A percentile compares a stretch with the other conserved stretches of the same genome.
phyloP scores from a whole-genome alignment of 148 eudicot species.

The Diospyros lotus region DNA sequence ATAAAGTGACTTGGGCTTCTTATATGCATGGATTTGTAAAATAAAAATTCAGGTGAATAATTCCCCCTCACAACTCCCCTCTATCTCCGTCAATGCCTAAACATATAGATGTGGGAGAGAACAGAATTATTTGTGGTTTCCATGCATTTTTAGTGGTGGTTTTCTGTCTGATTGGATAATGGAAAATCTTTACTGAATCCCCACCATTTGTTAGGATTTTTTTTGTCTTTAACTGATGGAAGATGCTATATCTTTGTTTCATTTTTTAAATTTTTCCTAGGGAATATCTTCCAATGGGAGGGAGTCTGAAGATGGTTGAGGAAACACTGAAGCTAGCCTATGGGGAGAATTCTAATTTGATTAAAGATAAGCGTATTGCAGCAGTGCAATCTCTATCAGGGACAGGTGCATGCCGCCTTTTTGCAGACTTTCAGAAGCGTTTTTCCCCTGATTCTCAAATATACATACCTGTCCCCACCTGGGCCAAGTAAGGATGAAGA shows the following conservation, averaged over 20 bases:
- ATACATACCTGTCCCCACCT: conserved; percentile 90
- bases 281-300: conserved; percentile 99
- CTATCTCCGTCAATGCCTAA: too few relatives aligned
- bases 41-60: too few relatives aligned
- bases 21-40: too few relatives aligned
- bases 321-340: conserved; percentile 91
- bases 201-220: background rate
- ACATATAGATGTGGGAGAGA: too few relatives aligned
- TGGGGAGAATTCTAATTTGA: conserved; percentile 82
- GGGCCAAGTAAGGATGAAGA: conserved; percentile 74
- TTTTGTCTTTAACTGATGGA: background rate
- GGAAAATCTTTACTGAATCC: background rate
- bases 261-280: conserved; percentile 25
- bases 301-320: conserved; percentile 83
- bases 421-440: conserved; percentile 95
- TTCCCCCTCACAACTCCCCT: too few relatives aligned
- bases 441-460: conserved; percentile 89
- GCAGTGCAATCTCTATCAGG: conserved; percentile 98
- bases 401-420: conserved; percentile 97
- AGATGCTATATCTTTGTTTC: background rate
- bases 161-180: background rate
- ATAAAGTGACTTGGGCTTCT: too few relatives aligned
- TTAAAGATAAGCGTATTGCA: conserved; percentile 85
- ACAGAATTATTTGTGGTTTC: too few relatives aligned
- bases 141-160: too few relatives aligned